Conservation (phyloP, 306 rosid genomes). For the Hippophae rhamnoides region DNA sequence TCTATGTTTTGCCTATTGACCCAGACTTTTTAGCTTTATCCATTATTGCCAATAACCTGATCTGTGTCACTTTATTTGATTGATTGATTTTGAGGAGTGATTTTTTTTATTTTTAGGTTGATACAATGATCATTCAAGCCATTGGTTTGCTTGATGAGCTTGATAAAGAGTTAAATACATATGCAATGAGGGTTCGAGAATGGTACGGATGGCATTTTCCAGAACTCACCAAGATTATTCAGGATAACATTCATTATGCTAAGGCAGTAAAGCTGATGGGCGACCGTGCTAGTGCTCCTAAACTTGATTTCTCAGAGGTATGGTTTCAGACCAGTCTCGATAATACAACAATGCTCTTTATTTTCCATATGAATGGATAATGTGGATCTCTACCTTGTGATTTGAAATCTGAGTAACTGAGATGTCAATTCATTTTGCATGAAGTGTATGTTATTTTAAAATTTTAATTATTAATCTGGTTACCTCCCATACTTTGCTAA, state of each 20-base stretch:
- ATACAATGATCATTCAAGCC: constrained; percentile 94
- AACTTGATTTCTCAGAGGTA: constrained; percentile 90
- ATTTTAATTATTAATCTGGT: no score
- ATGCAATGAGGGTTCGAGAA: constrained; percentile 96
- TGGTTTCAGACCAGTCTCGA: not conserved
- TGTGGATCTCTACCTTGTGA: not conserved
- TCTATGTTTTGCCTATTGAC: no score
- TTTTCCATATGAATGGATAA: not conserved
- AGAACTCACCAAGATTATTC: constrained; percentile 77
- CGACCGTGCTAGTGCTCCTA: constrained; percentile 69
- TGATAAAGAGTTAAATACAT: constrained; percentile 86
- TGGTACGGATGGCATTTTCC: constrained; percentile 99
- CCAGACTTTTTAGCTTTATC: no score
- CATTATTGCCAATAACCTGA: no score
- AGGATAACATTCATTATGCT: constrained; percentile 78
- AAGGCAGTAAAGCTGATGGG: constrained; percentile 89
- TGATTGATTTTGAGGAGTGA: no score
- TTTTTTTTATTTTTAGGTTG: constrained; percentile 45
- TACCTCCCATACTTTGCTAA: not conserved
- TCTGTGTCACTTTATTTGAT: no score
- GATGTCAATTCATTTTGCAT: not conserved
- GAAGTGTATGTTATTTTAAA: not conserved
- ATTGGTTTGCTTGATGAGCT: constrained; percentile 96
- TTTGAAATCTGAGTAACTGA: not conserved
- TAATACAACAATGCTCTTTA: not conserved